Conservation (phyloP, 2,329 filamentous ascomycete genomes). For the Plectosphaerella plurivora region DNA sequence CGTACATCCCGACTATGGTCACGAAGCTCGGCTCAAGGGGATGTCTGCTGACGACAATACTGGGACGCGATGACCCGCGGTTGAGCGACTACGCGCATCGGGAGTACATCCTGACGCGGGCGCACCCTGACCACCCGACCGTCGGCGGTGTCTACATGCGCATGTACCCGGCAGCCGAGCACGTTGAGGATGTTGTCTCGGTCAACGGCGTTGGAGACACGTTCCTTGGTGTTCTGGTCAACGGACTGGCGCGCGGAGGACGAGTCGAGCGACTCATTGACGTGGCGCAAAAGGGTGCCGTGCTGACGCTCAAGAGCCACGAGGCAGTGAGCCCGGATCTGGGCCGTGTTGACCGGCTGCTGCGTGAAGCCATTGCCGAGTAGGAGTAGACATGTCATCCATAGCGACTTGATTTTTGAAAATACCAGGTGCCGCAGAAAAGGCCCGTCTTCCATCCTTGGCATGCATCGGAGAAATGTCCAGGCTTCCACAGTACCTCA, state of each 20-base stretch:
- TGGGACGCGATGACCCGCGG: conserved; percentile 63
- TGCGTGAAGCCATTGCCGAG: conserved; percentile 16
- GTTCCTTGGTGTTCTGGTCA: conserved; percentile 79
- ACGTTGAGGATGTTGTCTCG: conserved; percentile 69
- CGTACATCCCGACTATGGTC: conserved; percentile 79
- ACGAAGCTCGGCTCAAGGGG: conserved; percentile 78
- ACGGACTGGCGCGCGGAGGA: conserved; percentile 63
- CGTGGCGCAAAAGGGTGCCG: conserved; percentile 76
- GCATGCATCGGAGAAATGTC: no score
- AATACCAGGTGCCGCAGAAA: no score
- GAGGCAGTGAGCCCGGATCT: conserved; percentile 66
- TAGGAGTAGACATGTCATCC: no score
- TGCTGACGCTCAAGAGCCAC: conserved; percentile 69
- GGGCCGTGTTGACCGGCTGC: conserved; percentile 35
- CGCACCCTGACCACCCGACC: conserved; percentile 42
- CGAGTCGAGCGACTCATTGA: conserved; percentile 61
- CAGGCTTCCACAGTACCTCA: no score
- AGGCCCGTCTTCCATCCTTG: no score
- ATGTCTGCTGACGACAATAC: conserved; percentile 69
- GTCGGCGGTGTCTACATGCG: conserved; percentile 81
- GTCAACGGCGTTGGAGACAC: conserved; percentile 96
- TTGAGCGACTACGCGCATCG: conserved; percentile 59
- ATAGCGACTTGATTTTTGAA: no score
- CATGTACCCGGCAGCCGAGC: conserved; percentile 61
- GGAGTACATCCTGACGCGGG: conserved; percentile 67